Evolutionary conservation across 164 flowering plant species (phyloP).

Genomic region (Santalum album): DNA sequence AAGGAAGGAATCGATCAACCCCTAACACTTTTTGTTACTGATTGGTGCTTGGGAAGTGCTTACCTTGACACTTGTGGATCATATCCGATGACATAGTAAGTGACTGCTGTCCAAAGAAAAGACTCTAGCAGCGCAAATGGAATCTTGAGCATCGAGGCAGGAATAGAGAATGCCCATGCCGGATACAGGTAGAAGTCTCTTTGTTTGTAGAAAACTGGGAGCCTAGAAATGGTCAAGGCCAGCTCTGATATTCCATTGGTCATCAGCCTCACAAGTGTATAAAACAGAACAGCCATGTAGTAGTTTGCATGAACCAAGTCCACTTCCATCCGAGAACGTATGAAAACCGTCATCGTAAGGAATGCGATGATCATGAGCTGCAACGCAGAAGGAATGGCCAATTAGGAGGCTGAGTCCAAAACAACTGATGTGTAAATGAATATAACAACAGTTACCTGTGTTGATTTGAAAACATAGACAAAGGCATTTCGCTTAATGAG

Average conservation of each 20-base stretch:
- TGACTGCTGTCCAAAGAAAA: conserved; percentile 35
- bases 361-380: conserved; percentile 38
- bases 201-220: conserved; percentile 48
- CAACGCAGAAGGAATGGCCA: neutral
- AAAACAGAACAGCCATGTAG: conserved; percentile 36
- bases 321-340: conserved; percentile 30
- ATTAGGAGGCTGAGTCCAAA: neutral
- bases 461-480: conserved; percentile 40
- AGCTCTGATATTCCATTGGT: conserved; percentile 48
- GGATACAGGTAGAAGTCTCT: conserved; percentile 38
- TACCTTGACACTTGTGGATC: conserved; percentile 43
- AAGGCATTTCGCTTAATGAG: conserved; percentile 46
- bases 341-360: conserved; percentile 44
- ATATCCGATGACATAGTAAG: conserved; percentile 51
- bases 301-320: conserved; percentile 25
- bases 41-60: neutral
- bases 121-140: conserved; percentile 42
- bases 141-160: conserved; percentile 37
- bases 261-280: conserved; percentile 31
- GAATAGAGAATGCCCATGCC: conserved; percentile 54
- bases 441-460: conserved; percentile 37
- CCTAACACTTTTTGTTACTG: neutral
- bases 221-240: conserved; percentile 35
- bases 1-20: neutral
- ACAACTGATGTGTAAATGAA: no score